Base-by-base conservation (phyloP, 1,284 basidiomycete species). In the Pseudozyma sp. region DNA sequence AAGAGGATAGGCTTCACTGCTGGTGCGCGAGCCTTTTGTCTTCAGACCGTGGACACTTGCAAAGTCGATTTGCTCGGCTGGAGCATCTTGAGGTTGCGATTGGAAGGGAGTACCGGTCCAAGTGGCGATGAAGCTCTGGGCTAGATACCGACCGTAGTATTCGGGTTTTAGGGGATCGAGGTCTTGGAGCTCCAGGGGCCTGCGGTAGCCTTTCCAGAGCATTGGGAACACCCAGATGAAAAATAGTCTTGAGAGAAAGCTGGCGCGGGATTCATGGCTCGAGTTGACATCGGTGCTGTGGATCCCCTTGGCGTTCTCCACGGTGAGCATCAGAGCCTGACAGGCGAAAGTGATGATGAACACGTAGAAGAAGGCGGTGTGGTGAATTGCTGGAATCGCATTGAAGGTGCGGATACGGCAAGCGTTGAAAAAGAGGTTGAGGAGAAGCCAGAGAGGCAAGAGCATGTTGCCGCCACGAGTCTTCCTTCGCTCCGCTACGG, bases 211-310 rank as follows among this genome's bases (percentile, higher is more conserved):
- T 5, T 16, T 59, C 57, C 60, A 78, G 16, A 79, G 52, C n/a
- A 77, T 39, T 8, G 76, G 71, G 21, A 70, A 35, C 12, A 76
- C 68, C 77, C 77, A 79, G n/a, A 62, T n/a, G 55, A 79, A 79
- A 43, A 70, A 38, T 34, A 79, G 62, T 11, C 65, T 60, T 16
- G 76, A 78, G 42, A 78, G 57, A 66, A 79, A 79, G 59, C 57
- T 69, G 7, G 77, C 77, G 9, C 75, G 55, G 14, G 63, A 59
- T 38, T 79, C 76, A 40, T 59, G 40, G n/a, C 65, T 79, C n/a
- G 62, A 65, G 21, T 68, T 38, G 54, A 61, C 19, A 13, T 66
- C 52, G 55, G 48, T 31, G 25, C 48, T 21, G 11, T 53, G 50
- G 19, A 70, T 39, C 14, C 77, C 63, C 31, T 56, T 72, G 25